A percentile compares a stretch with the other conserved stretches of the same genome.
These are phyloP conservation scores for Pyrenophora seminiperda DNA, from an alignment of 2,329 filamentous ascomycete species.

Conservation along the genomic window DNA sequence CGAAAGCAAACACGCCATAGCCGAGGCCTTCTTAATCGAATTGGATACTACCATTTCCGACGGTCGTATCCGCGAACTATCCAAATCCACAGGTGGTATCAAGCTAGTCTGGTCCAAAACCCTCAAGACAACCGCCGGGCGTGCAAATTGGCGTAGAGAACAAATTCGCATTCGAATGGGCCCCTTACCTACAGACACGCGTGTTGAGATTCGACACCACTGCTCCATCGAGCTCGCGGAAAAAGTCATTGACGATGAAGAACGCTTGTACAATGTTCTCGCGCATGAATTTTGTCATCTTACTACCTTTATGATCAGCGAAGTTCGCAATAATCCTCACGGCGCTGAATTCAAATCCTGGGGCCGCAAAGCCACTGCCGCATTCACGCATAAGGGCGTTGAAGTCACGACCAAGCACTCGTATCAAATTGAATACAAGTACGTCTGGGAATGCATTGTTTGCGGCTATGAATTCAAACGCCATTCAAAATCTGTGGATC, in stretches of 20 bases:
- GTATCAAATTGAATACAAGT: constrained; percentile 92
- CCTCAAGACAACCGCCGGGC: constrained; percentile 78
- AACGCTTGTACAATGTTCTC: constrained; percentile 84
- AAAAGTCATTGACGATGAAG: constrained; percentile 78
- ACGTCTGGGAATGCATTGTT: constrained; percentile 75
- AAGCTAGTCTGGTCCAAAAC: constrained; percentile 75
- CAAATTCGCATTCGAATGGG: constrained; percentile 45
- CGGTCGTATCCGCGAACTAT: constrained; percentile 63
- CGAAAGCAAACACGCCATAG: constrained; percentile 64
- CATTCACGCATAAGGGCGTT: constrained; percentile 67
- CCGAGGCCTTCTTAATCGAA: constrained; percentile 67
- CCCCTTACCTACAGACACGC: constrained; percentile 28
- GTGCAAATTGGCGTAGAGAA: constrained; percentile 58
- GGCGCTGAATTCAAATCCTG: constrained; percentile 83
- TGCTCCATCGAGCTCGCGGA: constrained; percentile 86
- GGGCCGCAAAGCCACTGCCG: constrained; percentile 57
- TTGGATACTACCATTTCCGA: constrained; percentile 70
- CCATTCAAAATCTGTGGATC: constrained; percentile 85
- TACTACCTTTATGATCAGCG: constrained; percentile 85
- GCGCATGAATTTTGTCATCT: constrained; percentile 97
- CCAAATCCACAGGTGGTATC: constrained; percentile 70
- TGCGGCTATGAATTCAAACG: constrained; percentile 78
- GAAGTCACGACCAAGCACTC: constrained; percentile 86
- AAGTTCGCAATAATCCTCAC: constrained; percentile 76
- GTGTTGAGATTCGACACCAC: constrained; percentile 57